phyloP scores from a whole-genome alignment of 1,284 basidiomycete genomes.

The Blastosporella zonata region DNA sequence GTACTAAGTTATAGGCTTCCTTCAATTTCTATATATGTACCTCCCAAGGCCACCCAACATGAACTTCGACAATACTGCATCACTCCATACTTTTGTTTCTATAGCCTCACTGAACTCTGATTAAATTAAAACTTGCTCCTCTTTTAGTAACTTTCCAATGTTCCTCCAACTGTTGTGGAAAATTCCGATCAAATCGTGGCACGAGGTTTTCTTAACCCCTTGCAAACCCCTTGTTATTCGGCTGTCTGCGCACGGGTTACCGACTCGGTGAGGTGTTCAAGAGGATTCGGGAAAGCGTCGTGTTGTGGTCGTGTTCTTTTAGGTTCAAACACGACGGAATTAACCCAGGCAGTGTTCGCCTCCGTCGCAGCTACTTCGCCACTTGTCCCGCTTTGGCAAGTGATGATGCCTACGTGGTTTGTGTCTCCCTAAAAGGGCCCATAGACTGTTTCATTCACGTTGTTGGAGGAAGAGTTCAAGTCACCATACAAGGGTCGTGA shows the following conservation, averaged over 20 bases:
- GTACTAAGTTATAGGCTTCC: neutral
- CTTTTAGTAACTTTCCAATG: neutral
- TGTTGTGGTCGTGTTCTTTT: slow-evolving; percentile 9
- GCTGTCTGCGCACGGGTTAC: slow-evolving; percentile 3
- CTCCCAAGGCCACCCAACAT: neutral
- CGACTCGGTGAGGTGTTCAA: slow-evolving; percentile 3
- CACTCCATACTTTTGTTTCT: slow-evolving; percentile 1
- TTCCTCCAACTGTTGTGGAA: no score
- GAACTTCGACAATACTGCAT: slow-evolving; percentile 4
- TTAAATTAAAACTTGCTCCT: neutral
- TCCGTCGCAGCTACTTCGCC: slow-evolving; percentile 1
- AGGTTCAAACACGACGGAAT: neutral
- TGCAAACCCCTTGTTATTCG: neutral
- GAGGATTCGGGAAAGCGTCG: slow-evolving; percentile 3
- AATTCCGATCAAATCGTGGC: neutral
- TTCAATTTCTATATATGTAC: slow-evolving; percentile 4
- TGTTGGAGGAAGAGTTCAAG: neutral
- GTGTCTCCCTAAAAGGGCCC: no score
- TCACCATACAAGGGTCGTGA: slow-evolving; percentile 11
- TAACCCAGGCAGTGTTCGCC: neutral
- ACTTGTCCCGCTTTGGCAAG: neutral
- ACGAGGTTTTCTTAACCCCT: neutral
- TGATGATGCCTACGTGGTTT: no score
- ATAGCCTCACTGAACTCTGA: slow-evolving; percentile 8
- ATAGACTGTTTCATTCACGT: neutral